These are phyloP conservation scores for Ophiocordyceps polyrhachis-furcata DNA, from an alignment of 2,329 filamentous ascomycete genomes.

Conservation along the genomic window DNA sequence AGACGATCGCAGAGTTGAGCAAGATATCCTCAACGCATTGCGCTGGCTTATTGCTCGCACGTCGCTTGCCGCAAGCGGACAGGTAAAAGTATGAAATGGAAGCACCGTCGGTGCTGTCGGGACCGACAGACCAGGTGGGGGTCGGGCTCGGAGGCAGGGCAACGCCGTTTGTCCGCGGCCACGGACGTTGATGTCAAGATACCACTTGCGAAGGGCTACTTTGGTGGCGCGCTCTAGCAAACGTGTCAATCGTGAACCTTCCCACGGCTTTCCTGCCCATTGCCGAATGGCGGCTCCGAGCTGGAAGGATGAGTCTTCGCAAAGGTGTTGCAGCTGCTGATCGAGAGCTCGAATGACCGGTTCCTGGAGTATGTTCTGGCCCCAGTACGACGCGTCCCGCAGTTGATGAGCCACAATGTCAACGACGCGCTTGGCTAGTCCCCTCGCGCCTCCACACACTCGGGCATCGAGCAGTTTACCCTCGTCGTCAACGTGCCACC, in stretches of 20 bases:
- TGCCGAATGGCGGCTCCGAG: slow-evolving; percentile 22
- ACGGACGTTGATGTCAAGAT: slow-evolving; percentile 58
- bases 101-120: slow-evolving; percentile 85
- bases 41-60: slow-evolving; percentile 88
- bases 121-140: slow-evolving; percentile 55
- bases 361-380: slow-evolving; percentile 47
- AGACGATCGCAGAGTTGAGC: slow-evolving; percentile 65
- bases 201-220: slow-evolving; percentile 67
- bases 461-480: slow-evolving; percentile 67
- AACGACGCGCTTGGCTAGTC: slow-evolving; percentile 79
- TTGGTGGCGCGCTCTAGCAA: slow-evolving; percentile 73
- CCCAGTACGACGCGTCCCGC: slow-evolving; percentile 72
- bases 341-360: slow-evolving; percentile 30
- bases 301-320: slow-evolving; percentile 16
- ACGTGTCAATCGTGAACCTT: slow-evolving; percentile 69
- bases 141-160: slow-evolving; percentile 51
- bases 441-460: slow-evolving; percentile 41
- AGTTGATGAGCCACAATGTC: slow-evolving; percentile 83
- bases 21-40: slow-evolving; percentile 84
- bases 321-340: slow-evolving; percentile 24
- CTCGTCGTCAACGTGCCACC: slow-evolving; percentile 79
- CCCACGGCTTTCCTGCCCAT: slow-evolving; percentile 66
- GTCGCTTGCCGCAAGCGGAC: slow-evolving; percentile 75
- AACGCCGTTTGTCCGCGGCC: slow-evolving; percentile 27
- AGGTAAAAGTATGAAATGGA: slow-evolving; percentile 96